Percentiles rank a stretch among this genome's conserved stretches.
These are phyloP conservation scores for Colletotrichum sp. DNA, from an alignment of 2,329 filamentous ascomycete species.

Conservation along the genomic window DNA sequence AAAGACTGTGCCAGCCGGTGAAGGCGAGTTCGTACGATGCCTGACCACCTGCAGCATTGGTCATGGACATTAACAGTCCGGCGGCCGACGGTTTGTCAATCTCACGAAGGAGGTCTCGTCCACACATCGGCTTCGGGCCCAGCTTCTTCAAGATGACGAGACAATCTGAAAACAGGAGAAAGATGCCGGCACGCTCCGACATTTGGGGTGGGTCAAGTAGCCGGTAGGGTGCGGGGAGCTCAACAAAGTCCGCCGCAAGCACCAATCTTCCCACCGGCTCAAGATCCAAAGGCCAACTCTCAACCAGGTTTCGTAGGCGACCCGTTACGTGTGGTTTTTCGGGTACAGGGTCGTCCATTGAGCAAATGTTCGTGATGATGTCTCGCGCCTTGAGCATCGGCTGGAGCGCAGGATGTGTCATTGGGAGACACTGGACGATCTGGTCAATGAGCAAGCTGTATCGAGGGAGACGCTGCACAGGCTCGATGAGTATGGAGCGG, in stretches of 20 bases:
- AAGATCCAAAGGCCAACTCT: constrained; percentile 76
- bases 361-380: constrained; percentile 95
- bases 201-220: constrained; percentile 40
- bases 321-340: constrained; percentile 78
- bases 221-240: constrained; percentile 75
- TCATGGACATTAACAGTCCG: constrained; percentile 66
- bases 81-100: constrained; percentile 80
- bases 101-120: constrained; percentile 81
- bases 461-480: constrained; percentile 89
- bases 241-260: constrained; percentile 79
- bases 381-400: constrained; percentile 87
- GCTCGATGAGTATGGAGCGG: constrained; percentile 92
- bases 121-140: constrained; percentile 65
- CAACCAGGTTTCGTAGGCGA: constrained; percentile 76
- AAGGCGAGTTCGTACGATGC: constrained; percentile 76
- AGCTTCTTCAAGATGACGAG: constrained; percentile 79
- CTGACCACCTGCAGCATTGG: constrained; percentile 64
- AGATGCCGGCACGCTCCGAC: constrained; percentile 66
- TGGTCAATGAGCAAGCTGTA: constrained; percentile 98
- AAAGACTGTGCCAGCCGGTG: constrained; percentile 72
- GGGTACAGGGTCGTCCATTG: constrained; percentile 75
- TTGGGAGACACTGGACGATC: constrained; percentile 84
- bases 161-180: constrained; percentile 85
- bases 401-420: constrained; percentile 84
- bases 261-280: constrained; percentile 80